Percentiles rank a stretch among this genome's conserved stretches.
phyloP scores from a whole-genome alignment of 2,329 filamentous ascomycete species.

The Elsinoe batatas region DNA sequence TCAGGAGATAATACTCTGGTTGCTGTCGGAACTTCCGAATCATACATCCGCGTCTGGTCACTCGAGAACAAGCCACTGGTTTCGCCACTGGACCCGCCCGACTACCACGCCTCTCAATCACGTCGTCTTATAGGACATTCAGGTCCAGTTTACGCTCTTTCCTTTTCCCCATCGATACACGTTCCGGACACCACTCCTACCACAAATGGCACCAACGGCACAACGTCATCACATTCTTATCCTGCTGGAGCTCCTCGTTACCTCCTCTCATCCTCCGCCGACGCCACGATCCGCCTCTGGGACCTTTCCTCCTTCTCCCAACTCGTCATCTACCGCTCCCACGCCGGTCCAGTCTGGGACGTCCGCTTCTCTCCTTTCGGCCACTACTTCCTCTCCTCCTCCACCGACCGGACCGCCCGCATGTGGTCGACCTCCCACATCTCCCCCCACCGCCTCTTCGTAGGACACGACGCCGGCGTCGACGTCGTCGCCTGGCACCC shows the following conservation, averaged over 20 bases:
- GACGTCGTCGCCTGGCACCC: slow-evolving; percentile 89
- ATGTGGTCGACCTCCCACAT: slow-evolving; percentile 92
- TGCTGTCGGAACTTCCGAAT: slow-evolving; percentile 82
- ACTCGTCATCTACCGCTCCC: slow-evolving; percentile 86
- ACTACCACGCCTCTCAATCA: slow-evolving; percentile 56
- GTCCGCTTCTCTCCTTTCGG: slow-evolving; percentile 85
- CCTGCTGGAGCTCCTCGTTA: slow-evolving; percentile 50
- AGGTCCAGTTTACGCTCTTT: slow-evolving; percentile 77
- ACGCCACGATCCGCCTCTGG: slow-evolving; percentile 86
- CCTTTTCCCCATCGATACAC: slow-evolving; percentile 66
- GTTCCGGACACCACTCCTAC: slow-evolving; percentile 29
- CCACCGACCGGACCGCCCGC: slow-evolving; percentile 81
- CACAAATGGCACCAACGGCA: slow-evolving; percentile 29
- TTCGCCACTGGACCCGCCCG: slow-evolving; percentile 52
- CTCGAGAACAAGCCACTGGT: slow-evolving; percentile 74
- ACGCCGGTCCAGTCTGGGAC: slow-evolving; percentile 81
- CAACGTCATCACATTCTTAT: slow-evolving; percentile 30
- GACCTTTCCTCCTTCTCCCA: slow-evolving; percentile 87
- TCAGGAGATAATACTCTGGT: slow-evolving; percentile 82
- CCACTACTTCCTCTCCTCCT: slow-evolving; percentile 84
- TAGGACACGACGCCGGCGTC: slow-evolving; percentile 88
- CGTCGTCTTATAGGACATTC: slow-evolving; percentile 75
- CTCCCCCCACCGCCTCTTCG: slow-evolving; percentile 75
- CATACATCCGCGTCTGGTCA: slow-evolving; percentile 91
- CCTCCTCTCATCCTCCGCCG: slow-evolving; percentile 76